Base-by-base conservation (phyloP, 148 eudicot species). In the Oxyria digyna region DNA sequence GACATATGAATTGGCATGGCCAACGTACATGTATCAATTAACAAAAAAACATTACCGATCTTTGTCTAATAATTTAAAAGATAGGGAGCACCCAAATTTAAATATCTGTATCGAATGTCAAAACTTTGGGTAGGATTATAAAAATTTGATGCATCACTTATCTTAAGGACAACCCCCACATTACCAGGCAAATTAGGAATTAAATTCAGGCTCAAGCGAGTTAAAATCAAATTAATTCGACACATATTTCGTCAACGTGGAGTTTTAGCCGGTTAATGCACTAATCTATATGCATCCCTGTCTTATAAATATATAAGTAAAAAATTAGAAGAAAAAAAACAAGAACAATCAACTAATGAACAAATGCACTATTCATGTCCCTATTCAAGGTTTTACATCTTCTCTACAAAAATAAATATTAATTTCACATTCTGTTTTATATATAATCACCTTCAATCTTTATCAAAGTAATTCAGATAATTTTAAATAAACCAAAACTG, bases 321-420 rank as follows among this genome's bases (percentile, higher is more conserved):
- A 3, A 10, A 14, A 57, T 57, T 26, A 3, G 4, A 27, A 4
- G 1, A 29, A 57, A 52, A 27, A 14, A 29, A 59, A 59, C 20
- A 59, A 29, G 4, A 4, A 59, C 2, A 3, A 50, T 5, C 31
- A 2, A 54, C 14, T 27, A 59, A 31, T 59, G 65, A 1, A 59
- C 65, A 29, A 27, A 14, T 27, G 65, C 65, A 59, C 37, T 27
- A 59, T 59, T 59, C 20, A 59, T 59, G 65, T 59, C 65, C 37
- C 35, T 29, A 13, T 59, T 59, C 65, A 59, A 13, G 21, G n/a
- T 27, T 59, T 29, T 59, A 59, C 65, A 27, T 15, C 18, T 59
- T 59, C 65, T 59, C 65, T 38, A 1, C 15, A 15, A 29, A n/a
- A 59, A 21, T 14, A 11, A 59, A 6, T 38, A 14, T 29, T 50